phyloP scores from a whole-genome alignment of 306 rosid species.

The Lablab purpureus region DNA sequence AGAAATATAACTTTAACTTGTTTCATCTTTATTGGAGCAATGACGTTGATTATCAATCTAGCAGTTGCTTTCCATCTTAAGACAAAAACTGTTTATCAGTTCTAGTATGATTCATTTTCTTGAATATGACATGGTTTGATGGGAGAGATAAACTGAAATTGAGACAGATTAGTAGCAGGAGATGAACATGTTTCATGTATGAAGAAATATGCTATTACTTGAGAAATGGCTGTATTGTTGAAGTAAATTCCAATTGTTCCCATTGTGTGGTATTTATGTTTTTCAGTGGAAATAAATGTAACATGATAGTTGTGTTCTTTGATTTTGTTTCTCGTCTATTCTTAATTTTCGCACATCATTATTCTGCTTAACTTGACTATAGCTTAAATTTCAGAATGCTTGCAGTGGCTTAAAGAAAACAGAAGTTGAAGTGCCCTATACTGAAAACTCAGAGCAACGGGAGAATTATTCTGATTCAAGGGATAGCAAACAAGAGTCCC shows the following conservation, averaged over 20 bases:
- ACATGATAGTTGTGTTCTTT: neutral
- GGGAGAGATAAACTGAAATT: neutral
- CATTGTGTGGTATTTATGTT: neutral
- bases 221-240: neutral
- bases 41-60: neutral
- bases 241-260: neutral
- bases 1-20: neutral
- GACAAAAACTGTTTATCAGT: neutral
- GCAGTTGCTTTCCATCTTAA: neutral
- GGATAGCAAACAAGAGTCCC: constrained; percentile 31
- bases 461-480: constrained; percentile 44
- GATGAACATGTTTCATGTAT: neutral
- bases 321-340: constrained; percentile 31
- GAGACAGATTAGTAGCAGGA: neutral
- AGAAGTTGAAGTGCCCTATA: constrained; percentile 37
- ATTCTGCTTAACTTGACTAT: neutral
- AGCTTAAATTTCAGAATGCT: constrained; percentile 52
- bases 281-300: constrained; percentile 5
- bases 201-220: neutral
- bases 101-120: neutral
- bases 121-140: neutral
- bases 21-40: constrained; percentile 10
- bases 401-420: constrained; percentile 43
- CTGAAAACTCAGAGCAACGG: constrained; percentile 43
- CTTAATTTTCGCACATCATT: neutral